phyloP scores from a whole-genome alignment of 73 alveolate genomes.

The Blepharisma stoltei region DNA sequence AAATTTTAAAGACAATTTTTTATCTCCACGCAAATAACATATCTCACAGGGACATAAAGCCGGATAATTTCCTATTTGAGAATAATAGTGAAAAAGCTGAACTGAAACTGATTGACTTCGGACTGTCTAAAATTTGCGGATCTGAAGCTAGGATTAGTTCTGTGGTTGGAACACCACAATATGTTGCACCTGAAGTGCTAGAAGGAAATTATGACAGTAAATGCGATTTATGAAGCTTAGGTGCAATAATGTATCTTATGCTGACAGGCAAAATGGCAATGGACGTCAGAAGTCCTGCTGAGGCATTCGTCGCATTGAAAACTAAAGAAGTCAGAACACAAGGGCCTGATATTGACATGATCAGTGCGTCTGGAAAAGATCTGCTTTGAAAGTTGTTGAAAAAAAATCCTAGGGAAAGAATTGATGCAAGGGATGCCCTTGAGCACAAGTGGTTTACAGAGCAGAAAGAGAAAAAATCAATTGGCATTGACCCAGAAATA shows the following conservation, averaged over 20 bases:
- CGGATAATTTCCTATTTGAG: slow-evolving; percentile 12
- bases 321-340: background rate
- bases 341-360: background rate
- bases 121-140: background rate
- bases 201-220: slow-evolving; percentile 49
- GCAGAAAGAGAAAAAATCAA: background rate
- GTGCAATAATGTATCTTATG: slow-evolving; percentile 51
- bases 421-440: slow-evolving; percentile 57
- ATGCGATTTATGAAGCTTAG: slow-evolving; percentile 65
- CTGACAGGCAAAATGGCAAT: slow-evolving; percentile 51
- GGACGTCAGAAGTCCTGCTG: slow-evolving; percentile 25
- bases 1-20: background rate
- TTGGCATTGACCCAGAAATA: background rate
- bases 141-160: background rate
- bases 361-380: slow-evolving; percentile 51
- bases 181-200: slow-evolving; percentile 62
- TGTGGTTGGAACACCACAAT: slow-evolving; percentile 36
- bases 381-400: slow-evolving; percentile 53
- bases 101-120: slow-evolving; percentile 1
- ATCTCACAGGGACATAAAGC: slow-evolving; percentile 16
- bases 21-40: background rate
- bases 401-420: slow-evolving; percentile 45
- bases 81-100: background rate
- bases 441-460: slow-evolving; percentile 62
- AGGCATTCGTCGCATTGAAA: background rate